phyloP scores from a whole-genome alignment of 768 basidiomycete species.

The Galerina sulciceps region DNA sequence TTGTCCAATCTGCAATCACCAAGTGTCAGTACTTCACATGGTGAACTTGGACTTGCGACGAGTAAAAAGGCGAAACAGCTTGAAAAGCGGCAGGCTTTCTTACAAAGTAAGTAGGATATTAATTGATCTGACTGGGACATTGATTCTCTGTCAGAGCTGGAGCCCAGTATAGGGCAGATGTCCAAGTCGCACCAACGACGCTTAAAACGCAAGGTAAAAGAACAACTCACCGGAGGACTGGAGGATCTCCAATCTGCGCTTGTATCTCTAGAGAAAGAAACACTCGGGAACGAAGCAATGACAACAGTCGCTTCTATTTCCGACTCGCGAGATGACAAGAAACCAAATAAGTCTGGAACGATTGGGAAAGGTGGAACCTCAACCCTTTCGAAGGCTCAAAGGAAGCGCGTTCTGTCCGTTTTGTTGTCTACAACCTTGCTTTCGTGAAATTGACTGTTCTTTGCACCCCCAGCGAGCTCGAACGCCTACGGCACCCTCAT shows the following conservation, averaged over 20 bases:
- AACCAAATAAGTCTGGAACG: slow-evolving; percentile 44
- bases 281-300: slow-evolving; percentile 14
- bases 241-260: slow-evolving; percentile 58
- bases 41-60: background rate
- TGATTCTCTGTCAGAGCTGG: slow-evolving; percentile 38
- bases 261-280: slow-evolving; percentile 48
- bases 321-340: slow-evolving; percentile 16
- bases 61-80: slow-evolving; percentile 71
- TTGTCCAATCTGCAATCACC: slow-evolving; percentile 26
- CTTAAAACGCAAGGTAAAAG: slow-evolving; percentile 69
- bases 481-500: slow-evolving; percentile 70
- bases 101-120: slow-evolving; percentile 52
- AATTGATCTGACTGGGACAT: background rate
- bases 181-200: slow-evolving; percentile 77
- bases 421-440: background rate
- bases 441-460: background rate
- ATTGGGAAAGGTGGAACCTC: slow-evolving; percentile 70
- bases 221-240: slow-evolving; percentile 57
- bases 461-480: slow-evolving; percentile 56
- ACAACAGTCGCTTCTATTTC: slow-evolving; percentile 11
- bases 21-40: background rate
- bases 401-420: slow-evolving; percentile 71
- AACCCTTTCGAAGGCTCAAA: slow-evolving; percentile 64
- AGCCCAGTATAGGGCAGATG: slow-evolving; percentile 53
- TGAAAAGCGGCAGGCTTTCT: slow-evolving; percentile 68